These are phyloP conservation scores for Hibiscus tridactylites DNA, from an alignment of 345 rosid species.

Conservation along the genomic window DNA sequence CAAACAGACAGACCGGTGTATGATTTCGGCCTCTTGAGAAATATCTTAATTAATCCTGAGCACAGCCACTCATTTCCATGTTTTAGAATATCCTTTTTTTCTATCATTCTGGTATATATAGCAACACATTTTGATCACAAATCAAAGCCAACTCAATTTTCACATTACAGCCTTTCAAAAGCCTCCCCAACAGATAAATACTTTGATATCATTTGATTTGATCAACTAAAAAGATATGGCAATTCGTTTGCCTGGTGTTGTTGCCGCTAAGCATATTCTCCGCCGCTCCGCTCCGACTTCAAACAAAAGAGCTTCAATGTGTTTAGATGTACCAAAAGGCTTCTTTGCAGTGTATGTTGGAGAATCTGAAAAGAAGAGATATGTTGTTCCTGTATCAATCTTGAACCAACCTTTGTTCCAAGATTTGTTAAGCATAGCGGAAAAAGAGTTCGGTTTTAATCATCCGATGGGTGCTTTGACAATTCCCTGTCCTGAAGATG, in stretches of 20 bases:
- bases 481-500: conserved; percentile 37
- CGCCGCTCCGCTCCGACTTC: not conserved
- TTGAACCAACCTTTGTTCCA: conserved; percentile 25
- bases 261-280: conserved; percentile 16
- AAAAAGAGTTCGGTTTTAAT: conserved; percentile 37
- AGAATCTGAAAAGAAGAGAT: conserved; percentile 18
- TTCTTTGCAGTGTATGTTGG: conserved; percentile 21
- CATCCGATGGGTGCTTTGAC: conserved; percentile 28
- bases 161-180: no score
- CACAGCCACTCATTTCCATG: no score
- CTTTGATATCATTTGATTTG: not conserved
- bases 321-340: conserved; percentile 16
- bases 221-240: conserved; percentile 1
- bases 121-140: no score
- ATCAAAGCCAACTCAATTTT: no score
- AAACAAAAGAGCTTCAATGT: no score
- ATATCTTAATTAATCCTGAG: no score
- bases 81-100: no score
- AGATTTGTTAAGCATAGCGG: conserved; percentile 21
- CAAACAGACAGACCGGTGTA: not conserved
- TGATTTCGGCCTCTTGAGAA: no score
- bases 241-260: conserved; percentile 3
- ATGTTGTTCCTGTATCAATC: conserved; percentile 20
- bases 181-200: no score
- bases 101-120: no score